Conservation (phyloP, 2,329 filamentous ascomycete genomes). For the Sporothrix sp. region DNA sequence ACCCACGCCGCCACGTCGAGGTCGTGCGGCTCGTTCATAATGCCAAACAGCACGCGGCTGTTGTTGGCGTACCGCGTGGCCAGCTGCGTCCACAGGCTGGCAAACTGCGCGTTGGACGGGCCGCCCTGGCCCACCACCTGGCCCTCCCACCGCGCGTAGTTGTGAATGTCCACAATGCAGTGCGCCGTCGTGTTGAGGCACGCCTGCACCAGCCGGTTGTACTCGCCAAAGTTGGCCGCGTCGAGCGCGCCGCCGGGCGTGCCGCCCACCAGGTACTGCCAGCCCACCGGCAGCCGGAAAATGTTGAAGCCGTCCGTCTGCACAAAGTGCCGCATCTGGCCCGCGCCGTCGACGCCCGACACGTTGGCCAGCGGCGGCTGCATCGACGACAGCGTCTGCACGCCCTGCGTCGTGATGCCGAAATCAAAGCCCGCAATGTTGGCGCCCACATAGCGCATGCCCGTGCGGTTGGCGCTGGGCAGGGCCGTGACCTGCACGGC, state of each 20-base stretch:
- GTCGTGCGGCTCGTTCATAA: conserved; percentile 63
- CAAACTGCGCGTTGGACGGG: conserved; percentile 52
- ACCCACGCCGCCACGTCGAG: conserved; percentile 47
- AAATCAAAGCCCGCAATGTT: conserved; percentile 38
- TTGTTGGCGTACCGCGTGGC: conserved; percentile 48
- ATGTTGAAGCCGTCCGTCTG: conserved; percentile 44
- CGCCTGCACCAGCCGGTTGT: conserved; percentile 40
- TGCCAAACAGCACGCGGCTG: conserved; percentile 48
- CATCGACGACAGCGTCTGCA: background rate
- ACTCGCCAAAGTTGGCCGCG: conserved; percentile 31
- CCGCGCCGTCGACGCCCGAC: conserved; percentile 13
- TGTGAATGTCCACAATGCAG: conserved; percentile 44
- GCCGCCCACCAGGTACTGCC: conserved; percentile 41
- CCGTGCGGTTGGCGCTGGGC: conserved; percentile 3
- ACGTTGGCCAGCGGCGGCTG: background rate
- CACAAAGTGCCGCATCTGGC: conserved; percentile 47
- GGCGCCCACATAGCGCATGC: conserved; percentile 3
- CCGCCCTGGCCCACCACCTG: conserved; percentile 56
- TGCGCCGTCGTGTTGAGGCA: conserved; percentile 38
- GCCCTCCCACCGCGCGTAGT: conserved; percentile 52
- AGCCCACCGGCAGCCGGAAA: conserved; percentile 37
- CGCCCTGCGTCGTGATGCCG: conserved; percentile 26
- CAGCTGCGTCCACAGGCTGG: conserved; percentile 46
- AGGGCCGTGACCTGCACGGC: conserved; percentile 1
- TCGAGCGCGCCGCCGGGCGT: conserved; percentile 36